A percentile compares a stretch with the other conserved stretches of the same genome.
phyloP scores from a whole-genome alignment of 2,329 filamentous ascomycete species.

The Gyromitra esculenta region DNA sequence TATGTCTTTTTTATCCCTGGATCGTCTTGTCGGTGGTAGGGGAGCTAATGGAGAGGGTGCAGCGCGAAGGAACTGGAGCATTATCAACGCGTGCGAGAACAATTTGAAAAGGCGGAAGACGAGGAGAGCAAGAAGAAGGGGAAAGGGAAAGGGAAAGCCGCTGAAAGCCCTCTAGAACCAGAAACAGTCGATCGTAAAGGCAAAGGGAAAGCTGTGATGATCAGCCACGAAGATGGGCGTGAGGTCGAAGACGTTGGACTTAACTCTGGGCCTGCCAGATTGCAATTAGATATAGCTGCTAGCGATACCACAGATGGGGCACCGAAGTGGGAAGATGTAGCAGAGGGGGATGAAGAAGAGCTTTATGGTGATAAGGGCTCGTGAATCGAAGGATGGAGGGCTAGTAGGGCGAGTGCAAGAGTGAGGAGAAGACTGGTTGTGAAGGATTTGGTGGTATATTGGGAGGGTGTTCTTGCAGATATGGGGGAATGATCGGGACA shows the following conservation, averaged over 20 bases:
- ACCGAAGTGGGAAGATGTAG: slow-evolving; percentile 50
- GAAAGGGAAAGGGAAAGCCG: slow-evolving; percentile 60
- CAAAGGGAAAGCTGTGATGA: slow-evolving; percentile 63
- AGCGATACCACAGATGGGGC: neutral
- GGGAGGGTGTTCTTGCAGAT: slow-evolving; percentile 29
- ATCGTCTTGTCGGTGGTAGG: slow-evolving; percentile 51
- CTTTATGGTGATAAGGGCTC: slow-evolving; percentile 57
- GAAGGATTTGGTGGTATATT: slow-evolving; percentile 42
- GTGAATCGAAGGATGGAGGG: slow-evolving; percentile 25
- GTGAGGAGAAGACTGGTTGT: slow-evolving; percentile 16
- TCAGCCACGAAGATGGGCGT: slow-evolving; percentile 67
- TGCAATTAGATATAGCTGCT: slow-evolving; percentile 8
- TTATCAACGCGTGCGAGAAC: slow-evolving; percentile 82
- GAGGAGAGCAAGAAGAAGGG: slow-evolving; percentile 44
- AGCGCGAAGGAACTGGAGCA: slow-evolving; percentile 91
- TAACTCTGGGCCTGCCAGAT: slow-evolving; percentile 41
- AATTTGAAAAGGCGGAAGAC: slow-evolving; percentile 71
- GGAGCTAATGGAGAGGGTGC: slow-evolving; percentile 52
- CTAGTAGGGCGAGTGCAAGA: neutral
- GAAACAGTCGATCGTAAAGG: slow-evolving; percentile 64
- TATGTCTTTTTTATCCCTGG: slow-evolving; percentile 57
- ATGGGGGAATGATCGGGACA: neutral
- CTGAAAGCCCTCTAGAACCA: slow-evolving; percentile 57
- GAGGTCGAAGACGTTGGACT: slow-evolving; percentile 62
- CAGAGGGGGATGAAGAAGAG: slow-evolving; percentile 59